A percentile compares a stretch with the other conserved stretches of the same genome.
These are phyloP conservation scores for Leccinum olivaceopallidum DNA, from an alignment of 768 basidiomycete genomes.

Conservation along the genomic window DNA sequence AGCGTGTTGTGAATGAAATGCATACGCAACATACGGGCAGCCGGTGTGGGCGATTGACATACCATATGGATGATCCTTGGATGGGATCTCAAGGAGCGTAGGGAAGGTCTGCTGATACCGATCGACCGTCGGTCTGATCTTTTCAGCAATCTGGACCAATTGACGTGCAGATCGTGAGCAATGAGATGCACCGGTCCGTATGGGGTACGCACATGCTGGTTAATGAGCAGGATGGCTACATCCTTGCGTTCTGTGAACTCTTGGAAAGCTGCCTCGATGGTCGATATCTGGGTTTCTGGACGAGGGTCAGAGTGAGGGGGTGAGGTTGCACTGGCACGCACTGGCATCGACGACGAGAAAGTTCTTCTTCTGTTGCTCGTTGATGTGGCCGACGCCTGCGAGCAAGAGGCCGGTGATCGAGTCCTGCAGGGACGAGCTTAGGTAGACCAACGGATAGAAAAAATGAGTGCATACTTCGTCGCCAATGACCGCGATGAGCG, in stretches of 20 bases:
- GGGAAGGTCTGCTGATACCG: slow-evolving; percentile 96
- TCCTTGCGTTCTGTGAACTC: slow-evolving; percentile 95
- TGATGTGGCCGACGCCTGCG: slow-evolving; percentile 92
- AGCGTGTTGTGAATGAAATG: slow-evolving; percentile 21
- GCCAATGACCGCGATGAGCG: slow-evolving; percentile 92
- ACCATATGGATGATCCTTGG: slow-evolving; percentile 99
- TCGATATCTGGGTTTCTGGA: slow-evolving; percentile 85
- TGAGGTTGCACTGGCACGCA: slow-evolving; percentile 40
- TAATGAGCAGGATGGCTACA: slow-evolving; percentile 94
- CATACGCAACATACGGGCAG: slow-evolving; percentile 4
- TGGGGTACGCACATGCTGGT: slow-evolving; percentile 81
- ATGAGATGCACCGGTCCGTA: background rate
- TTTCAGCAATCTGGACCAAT: slow-evolving; percentile 82
- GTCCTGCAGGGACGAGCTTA: slow-evolving; percentile 56
- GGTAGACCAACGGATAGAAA: slow-evolving; percentile 7
- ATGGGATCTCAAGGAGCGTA: slow-evolving; percentile 95
- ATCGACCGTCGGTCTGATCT: slow-evolving; percentile 93
- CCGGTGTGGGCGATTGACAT: slow-evolving; percentile 24
- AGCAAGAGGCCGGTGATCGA: slow-evolving; percentile 94
- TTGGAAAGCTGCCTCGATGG: slow-evolving; percentile 90
- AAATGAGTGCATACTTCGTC: slow-evolving; percentile 70
- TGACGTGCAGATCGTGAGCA: slow-evolving; percentile 12
- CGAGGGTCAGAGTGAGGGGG: slow-evolving; percentile 13
- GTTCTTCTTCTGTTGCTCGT: slow-evolving; percentile 93
- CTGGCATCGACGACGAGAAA: slow-evolving; percentile 95